Base-by-base conservation (phyloP, 1,284 basidiomycete genomes). In the Cryptococcus deneoformans region DNA sequence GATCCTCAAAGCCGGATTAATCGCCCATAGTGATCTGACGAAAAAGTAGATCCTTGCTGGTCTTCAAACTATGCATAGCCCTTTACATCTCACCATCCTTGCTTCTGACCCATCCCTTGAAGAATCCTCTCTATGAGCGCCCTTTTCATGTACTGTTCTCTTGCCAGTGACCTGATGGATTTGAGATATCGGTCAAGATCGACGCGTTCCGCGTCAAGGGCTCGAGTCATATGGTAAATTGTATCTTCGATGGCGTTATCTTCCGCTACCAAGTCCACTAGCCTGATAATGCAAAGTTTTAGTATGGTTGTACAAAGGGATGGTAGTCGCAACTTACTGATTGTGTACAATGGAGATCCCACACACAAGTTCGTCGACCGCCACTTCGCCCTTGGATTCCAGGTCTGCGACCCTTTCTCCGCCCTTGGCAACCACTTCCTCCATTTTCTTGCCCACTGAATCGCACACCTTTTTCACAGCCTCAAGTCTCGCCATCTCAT, bases 181-280 rank as follows among this genome's bases (percentile, higher is more conserved):
- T 92, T 87, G 59, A 95, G 80, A 81, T 94, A 96, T 46, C 89
- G 84, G 72, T 96, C 92, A 58, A 96, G 83, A 80, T 97, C 93
- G 62, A 96, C 87, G 56, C 90, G 84, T 8, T 95, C 94, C 46
- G 89, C 83, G 71, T 95, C 95, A 62, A 99, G 81, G 3, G 93
- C 95, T 57, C 94, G 85, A 57, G 94, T 92, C 52, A 99, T 84
- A 74, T 99, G 94, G 79, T 98, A 99, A 59, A 98, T 88, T 34
- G 95, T 95, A 77, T 99, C 96, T 76, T 97, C 93, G 68, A 99
- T 92, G 0, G 95, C 93, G 67, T 94, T 93, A 76, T 99, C 96
- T 75, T 99, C 96, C n/a, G 96, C 93, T 6, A 97, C 87, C 24
- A 99, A 82, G 72, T 96, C 91, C 64, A 98, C 86, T 29, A 99